Evolutionary conservation across 805 yeast genomes (phyloP).

Genomic region (Tetrapisispora pingtungensis): DNA sequence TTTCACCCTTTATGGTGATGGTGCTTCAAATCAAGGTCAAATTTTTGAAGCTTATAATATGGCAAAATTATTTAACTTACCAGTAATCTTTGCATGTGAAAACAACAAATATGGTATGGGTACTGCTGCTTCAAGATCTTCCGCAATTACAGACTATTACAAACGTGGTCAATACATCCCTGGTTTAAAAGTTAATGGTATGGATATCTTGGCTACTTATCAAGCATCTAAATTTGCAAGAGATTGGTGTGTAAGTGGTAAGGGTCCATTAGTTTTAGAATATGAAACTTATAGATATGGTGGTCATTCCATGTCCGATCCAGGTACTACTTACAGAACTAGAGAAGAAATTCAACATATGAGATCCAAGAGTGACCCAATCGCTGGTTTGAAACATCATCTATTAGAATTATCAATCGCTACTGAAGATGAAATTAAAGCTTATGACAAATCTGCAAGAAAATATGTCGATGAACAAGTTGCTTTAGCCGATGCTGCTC

Average conservation of each 20-base stretch:
- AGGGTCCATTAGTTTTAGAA: slow-evolving; percentile 93
- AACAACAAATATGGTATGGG: slow-evolving; percentile 99
- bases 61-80: slow-evolving; percentile 98
- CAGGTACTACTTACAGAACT: slow-evolving; percentile 99
- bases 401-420: slow-evolving; percentile 77
- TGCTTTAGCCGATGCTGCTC: slow-evolving; percentile 84
- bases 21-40: slow-evolving; percentile 99
- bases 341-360: slow-evolving; percentile 99
- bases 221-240: slow-evolving; percentile 95
- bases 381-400: slow-evolving; percentile 87
- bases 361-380: slow-evolving; percentile 98
- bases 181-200: slow-evolving; percentile 96
- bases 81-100: slow-evolving; percentile 92
- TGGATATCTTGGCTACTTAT: slow-evolving; percentile 92
- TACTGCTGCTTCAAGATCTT: slow-evolving; percentile 92
- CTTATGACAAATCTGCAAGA: slow-evolving; percentile 94
- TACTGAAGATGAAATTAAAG: slow-evolving; percentile 88
- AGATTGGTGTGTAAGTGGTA: slow-evolving; percentile 88
- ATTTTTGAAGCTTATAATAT: slow-evolving; percentile 95
- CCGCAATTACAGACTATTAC: slow-evolving; percentile 93
- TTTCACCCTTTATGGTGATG: slow-evolving; percentile 93
- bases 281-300: slow-evolving; percentile 99
- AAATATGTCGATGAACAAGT: slow-evolving; percentile 90
- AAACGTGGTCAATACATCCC: slow-evolving; percentile 99
- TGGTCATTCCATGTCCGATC: slow-evolving; percentile 99